Conservation (phyloP, 2,329 filamentous ascomycete genomes). For the Albophoma yamanashiensis region DNA sequence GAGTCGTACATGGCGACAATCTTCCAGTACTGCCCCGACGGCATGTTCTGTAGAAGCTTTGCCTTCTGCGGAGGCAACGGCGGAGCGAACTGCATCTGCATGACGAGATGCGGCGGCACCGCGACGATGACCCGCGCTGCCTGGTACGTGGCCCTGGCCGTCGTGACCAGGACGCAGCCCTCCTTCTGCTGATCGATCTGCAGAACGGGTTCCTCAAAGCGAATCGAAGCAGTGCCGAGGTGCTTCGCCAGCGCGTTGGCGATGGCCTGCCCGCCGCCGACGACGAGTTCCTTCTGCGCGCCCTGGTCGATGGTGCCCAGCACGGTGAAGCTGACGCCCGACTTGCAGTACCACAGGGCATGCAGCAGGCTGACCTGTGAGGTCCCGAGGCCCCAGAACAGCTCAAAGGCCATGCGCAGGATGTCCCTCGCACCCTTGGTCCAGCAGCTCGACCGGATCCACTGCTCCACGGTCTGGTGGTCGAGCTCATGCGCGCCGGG, state of each 20-base stretch:
- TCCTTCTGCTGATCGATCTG: neutral
- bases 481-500: neutral
- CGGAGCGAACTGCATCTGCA: neutral
- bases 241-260: neutral
- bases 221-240: neutral
- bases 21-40: neutral
- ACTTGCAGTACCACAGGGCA: slow-evolving; percentile 1
- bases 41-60: neutral
- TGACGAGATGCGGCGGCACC: neutral
- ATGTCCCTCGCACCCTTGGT: neutral
- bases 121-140: neutral
- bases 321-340: slow-evolving; percentile 1
- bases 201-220: neutral
- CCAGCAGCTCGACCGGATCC: neutral
- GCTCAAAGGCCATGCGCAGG: neutral
- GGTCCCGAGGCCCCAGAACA: neutral
- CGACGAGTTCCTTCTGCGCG: slow-evolving; percentile 1
- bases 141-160: neutral
- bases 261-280: slow-evolving; percentile 1
- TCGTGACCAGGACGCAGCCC: neutral
- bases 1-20: neutral
- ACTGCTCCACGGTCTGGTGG: neutral
- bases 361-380: slow-evolving; percentile 1
- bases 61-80: neutral
- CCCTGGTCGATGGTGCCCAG: neutral